phyloP scores from a whole-genome alignment of 441 rosid genomes.

The Gossypium trilobum region DNA sequence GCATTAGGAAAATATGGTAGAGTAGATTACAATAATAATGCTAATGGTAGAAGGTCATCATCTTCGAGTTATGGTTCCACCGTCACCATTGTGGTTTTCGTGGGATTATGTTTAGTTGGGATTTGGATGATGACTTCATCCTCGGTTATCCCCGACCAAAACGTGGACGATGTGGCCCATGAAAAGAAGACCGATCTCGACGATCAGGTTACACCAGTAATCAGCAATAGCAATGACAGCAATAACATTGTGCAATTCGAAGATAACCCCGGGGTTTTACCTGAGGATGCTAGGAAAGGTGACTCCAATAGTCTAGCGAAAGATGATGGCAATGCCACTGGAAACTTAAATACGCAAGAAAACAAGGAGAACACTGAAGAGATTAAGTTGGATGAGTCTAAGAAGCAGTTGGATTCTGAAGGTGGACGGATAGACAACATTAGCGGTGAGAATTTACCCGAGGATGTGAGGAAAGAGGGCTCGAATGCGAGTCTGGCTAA shows the following conservation, averaged over 20 bases:
- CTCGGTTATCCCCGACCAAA: conserved; percentile 49
- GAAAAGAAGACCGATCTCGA: conserved; percentile 46
- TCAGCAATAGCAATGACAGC: conserved; percentile 33
- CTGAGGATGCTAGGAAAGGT: conserved; percentile 53
- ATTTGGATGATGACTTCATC: conserved; percentile 95
- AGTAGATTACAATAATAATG: conserved; percentile 35
- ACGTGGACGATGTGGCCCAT: conserved; percentile 40
- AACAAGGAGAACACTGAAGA: conserved; percentile 33
- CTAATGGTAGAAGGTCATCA: conserved; percentile 38
- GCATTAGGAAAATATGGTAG: conserved; percentile 62
- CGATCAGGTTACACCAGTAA: conserved; percentile 30
- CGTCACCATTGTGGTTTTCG: conserved; percentile 61
- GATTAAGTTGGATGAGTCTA: conserved; percentile 26
- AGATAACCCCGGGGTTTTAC: conserved; percentile 46
- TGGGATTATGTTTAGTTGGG: conserved; percentile 81
- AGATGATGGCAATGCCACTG: conserved; percentile 19
- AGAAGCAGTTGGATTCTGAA: conserved; percentile 33
- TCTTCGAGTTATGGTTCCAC: conserved; percentile 67
- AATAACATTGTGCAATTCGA: conserved; percentile 33
- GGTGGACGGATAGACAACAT: conserved; percentile 23
- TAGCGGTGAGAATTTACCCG: conserved; percentile 33
- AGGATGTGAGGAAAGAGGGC: conserved; percentile 50
- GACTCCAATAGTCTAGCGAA: conserved; percentile 26
- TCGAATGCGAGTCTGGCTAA: conserved; percentile 17
- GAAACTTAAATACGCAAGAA: conserved; percentile 22